phyloP scores from a whole-genome alignment of 352 stramenopile species.

The Pythium aristosporum region DNA sequence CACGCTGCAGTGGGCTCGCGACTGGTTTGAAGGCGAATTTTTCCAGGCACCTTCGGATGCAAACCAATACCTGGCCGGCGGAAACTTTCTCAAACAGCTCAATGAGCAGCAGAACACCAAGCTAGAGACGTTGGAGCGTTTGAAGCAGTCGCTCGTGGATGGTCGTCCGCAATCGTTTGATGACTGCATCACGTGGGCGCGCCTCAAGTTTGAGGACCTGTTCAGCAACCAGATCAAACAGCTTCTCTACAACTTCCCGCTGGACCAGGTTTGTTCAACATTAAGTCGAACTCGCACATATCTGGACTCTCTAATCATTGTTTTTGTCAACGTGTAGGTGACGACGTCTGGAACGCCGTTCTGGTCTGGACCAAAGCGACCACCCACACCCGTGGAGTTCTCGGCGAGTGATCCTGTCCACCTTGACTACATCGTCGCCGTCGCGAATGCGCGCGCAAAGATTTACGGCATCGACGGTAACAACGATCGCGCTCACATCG shows the following conservation, averaged over 20 bases:
- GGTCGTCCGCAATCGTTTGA: slow-evolving; percentile 92
- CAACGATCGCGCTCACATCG: slow-evolving; percentile 60
- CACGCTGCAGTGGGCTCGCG: slow-evolving; percentile 97
- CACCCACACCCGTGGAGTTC: slow-evolving; percentile 94
- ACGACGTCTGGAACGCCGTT: slow-evolving; percentile 97
- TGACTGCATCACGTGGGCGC: slow-evolving; percentile 97
- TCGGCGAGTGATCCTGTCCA: slow-evolving; percentile 90
- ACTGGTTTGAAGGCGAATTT: slow-evolving; percentile 99
- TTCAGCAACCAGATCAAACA: slow-evolving; percentile 99
- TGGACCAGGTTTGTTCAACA: slow-evolving; percentile 78
- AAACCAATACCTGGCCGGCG: slow-evolving; percentile 90
- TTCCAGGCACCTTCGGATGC: slow-evolving; percentile 96
- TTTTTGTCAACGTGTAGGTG: slow-evolving; percentile 51
- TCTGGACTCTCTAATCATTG: neutral
- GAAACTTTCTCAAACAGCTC: slow-evolving; percentile 91
- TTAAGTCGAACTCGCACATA: neutral
- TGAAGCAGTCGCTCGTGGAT: slow-evolving; percentile 93
- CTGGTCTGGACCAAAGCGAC: slow-evolving; percentile 97
- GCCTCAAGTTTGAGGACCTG: slow-evolving; percentile 97
- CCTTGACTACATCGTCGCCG: slow-evolving; percentile 95
- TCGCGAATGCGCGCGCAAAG: slow-evolving; percentile 93
- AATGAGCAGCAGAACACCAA: slow-evolving; percentile 97
- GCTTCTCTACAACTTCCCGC: slow-evolving; percentile 98
- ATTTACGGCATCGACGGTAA: slow-evolving; percentile 93
- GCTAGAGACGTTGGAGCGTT: slow-evolving; percentile 92